Conservation (phyloP, 768 basidiomycete species). For the Asterophora parasitica region DNA sequence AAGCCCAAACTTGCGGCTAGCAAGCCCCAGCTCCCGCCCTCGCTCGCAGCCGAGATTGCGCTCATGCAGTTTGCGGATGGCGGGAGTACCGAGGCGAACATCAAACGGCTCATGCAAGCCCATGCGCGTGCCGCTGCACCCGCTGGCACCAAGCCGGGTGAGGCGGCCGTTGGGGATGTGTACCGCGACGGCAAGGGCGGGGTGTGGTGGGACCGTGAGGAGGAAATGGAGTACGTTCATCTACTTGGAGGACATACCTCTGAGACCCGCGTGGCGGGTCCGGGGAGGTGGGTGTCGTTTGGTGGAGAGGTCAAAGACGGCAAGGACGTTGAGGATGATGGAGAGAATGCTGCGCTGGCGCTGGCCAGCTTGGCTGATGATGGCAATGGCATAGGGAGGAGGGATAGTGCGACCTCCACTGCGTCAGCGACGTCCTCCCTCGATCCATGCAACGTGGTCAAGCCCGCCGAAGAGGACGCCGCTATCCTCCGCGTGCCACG, state of each 20-base stretch:
- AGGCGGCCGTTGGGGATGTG: slow-evolving; percentile 41
- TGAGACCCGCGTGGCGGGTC: slow-evolving; percentile 21
- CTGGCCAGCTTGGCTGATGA: slow-evolving; percentile 14
- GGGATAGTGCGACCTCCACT: slow-evolving; percentile 44
- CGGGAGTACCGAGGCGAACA: slow-evolving; percentile 51
- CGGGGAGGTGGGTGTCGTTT: slow-evolving; percentile 42
- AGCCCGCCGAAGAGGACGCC: slow-evolving; percentile 26
- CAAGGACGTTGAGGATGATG: slow-evolving; percentile 11
- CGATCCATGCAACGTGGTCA: slow-evolving; percentile 45
- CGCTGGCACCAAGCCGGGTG: slow-evolving; percentile 18
- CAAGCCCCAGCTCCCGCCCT: slow-evolving; percentile 32
- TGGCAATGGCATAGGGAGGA: slow-evolving; percentile 25
- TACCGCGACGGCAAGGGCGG: slow-evolving; percentile 59
- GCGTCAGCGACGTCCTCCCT: slow-evolving; percentile 44
- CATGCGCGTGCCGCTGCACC: slow-evolving; percentile 42
- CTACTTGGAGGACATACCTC: slow-evolving; percentile 37
- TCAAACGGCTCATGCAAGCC: slow-evolving; percentile 47
- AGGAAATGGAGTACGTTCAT: slow-evolving; percentile 64
- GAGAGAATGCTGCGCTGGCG: slow-evolving; percentile 13
- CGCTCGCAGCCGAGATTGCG: slow-evolving; percentile 61
- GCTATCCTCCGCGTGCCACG: slow-evolving; percentile 13
- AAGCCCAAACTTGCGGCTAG: slow-evolving; percentile 24
- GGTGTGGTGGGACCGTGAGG: slow-evolving; percentile 69
- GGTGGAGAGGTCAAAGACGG: slow-evolving; percentile 24
- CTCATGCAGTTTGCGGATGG: slow-evolving; percentile 69